phyloP scores from a whole-genome alignment of 2,329 filamentous ascomycete species.

The Xylaria sp. region DNA sequence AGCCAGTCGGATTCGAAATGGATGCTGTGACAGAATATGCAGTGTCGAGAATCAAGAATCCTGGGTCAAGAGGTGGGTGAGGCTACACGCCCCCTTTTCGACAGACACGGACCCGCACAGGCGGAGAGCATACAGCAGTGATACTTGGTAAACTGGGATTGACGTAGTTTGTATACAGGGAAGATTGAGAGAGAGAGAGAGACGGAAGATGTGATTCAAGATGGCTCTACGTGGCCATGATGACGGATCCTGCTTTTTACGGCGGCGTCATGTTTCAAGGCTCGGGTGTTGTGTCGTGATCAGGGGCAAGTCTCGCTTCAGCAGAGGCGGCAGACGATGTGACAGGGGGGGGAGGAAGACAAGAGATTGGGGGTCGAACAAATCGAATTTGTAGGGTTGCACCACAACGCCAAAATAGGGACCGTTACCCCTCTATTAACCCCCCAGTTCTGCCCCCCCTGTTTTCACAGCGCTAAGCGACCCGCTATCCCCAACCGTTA shows the following conservation, averaged over 20 bases:
- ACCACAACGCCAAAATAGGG: conserved; percentile 1
- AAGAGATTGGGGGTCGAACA: background rate
- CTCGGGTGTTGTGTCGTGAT: background rate
- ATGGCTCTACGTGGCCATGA: conserved; percentile 47
- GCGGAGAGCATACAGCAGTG: conserved; percentile 23
- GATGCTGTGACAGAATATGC: background rate
- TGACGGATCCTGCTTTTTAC: conserved; percentile 13
- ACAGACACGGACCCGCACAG: conserved; percentile 9
- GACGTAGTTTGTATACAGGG: background rate
- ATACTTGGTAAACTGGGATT: background rate
- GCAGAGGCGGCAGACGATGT: conserved; percentile 12
- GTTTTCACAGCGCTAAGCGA: background rate
- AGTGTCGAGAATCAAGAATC: background rate
- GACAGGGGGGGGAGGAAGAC: background rate
- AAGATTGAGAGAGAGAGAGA: background rate
- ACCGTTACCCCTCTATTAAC: conserved; percentile 9
- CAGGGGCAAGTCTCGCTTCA: conserved; percentile 18
- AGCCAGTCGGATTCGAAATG: background rate
- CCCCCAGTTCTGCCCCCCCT: background rate
- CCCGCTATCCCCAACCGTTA: background rate
- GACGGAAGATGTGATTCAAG: conserved; percentile 45
- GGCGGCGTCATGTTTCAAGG: conserved; percentile 30
- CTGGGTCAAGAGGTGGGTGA: background rate
- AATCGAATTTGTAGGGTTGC: conserved; percentile 15
- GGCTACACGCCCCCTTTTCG: conserved; percentile 8